These are phyloP conservation scores for Cyclotella choctawhatcheeana DNA, from an alignment of 108 stramenopile species.

Conservation along the genomic window DNA sequence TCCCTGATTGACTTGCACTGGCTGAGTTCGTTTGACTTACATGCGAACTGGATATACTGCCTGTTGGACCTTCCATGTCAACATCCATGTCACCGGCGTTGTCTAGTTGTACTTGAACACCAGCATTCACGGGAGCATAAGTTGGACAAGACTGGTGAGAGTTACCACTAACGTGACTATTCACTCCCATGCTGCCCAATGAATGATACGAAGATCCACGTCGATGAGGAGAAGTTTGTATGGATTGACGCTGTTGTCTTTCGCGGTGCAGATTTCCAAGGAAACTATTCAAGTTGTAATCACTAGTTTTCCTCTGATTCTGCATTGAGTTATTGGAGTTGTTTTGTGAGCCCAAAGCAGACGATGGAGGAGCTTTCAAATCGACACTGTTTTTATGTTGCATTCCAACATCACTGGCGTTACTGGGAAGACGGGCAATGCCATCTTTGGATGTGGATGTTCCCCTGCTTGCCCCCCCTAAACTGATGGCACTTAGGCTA, in stretches of 20 bases:
- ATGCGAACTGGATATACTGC: background rate
- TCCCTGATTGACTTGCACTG: conserved; percentile 5
- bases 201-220: conserved; percentile 18
- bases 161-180: conserved; percentile 5
- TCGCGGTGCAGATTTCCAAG: conserved; percentile 14
- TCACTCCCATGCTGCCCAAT: conserved; percentile 4
- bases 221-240: background rate
- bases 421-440: conserved; percentile 1
- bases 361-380: background rate
- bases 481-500: conserved; percentile 36
- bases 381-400: background rate
- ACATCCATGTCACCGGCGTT: conserved; percentile 14
- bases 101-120: too few species aligned
- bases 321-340: background rate
- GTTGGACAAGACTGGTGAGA: conserved; percentile 16
- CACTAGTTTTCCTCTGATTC: background rate
- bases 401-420: background rate
- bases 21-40: conserved; percentile 2
- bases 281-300: conserved; percentile 9
- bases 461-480: too few species aligned
- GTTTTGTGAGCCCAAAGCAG: background rate
- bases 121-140: background rate
- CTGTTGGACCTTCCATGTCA: conserved; percentile 7
- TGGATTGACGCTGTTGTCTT: conserved; percentile 11
- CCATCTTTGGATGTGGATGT: too few species aligned